phyloP scores from a whole-genome alignment of 2,329 filamentous ascomycete species.

The Leptographium flavum region DNA sequence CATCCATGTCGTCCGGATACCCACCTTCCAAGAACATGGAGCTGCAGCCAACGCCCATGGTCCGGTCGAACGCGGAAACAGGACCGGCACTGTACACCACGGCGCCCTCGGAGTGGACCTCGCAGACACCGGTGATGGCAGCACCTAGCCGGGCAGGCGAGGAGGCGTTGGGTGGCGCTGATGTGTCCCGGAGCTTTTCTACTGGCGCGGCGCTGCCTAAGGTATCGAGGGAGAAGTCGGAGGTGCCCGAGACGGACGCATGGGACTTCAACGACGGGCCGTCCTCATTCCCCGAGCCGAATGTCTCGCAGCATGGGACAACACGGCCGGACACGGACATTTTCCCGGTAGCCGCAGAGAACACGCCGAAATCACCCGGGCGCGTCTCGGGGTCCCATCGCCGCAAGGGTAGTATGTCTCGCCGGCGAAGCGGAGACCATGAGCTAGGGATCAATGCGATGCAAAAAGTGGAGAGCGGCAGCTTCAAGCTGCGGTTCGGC shows the following conservation, averaged over 20 bases:
- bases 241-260: slow-evolving; percentile 46
- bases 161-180: neutral
- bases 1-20: slow-evolving; percentile 15
- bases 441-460: slow-evolving; percentile 37
- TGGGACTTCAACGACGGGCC: slow-evolving; percentile 84
- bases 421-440: slow-evolving; percentile 56
- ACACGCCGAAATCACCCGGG: slow-evolving; percentile 66
- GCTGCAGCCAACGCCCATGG: slow-evolving; percentile 33
- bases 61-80: slow-evolving; percentile 35
- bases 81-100: slow-evolving; percentile 20
- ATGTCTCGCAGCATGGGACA: slow-evolving; percentile 25
- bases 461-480: slow-evolving; percentile 54
- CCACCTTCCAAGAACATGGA: slow-evolving; percentile 20
- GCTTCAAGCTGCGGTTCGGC: slow-evolving; percentile 86
- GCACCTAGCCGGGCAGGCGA: neutral
- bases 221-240: slow-evolving; percentile 33
- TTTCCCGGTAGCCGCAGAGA: slow-evolving; percentile 64
- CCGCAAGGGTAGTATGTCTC: slow-evolving; percentile 66
- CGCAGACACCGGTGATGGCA: slow-evolving; percentile 1
- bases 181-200: slow-evolving; percentile 10
- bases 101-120: slow-evolving; percentile 18
- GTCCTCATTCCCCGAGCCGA: slow-evolving; percentile 44
- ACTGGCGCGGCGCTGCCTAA: slow-evolving; percentile 10
- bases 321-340: slow-evolving; percentile 74
- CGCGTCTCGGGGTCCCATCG: slow-evolving; percentile 55